Percentiles rank a stretch among this genome's conserved stretches.
These are phyloP conservation scores for Cladorrhinum samala DNA, from an alignment of 495 filamentous ascomycete species.

Conservation along the genomic window DNA sequence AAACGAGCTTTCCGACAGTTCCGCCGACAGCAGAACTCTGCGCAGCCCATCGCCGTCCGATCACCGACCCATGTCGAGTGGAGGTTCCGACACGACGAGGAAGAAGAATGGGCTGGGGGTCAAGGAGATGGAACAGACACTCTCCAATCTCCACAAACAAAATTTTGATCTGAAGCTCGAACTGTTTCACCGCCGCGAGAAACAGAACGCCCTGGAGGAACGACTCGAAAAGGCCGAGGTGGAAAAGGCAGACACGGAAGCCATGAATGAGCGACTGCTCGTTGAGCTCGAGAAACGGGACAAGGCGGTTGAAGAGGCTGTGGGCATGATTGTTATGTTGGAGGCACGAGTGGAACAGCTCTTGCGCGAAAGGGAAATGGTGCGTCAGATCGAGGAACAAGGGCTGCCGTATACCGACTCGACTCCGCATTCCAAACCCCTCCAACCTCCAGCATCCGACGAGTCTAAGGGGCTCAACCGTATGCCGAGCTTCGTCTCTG, in stretches of 20 bases:
- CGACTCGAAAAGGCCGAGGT: constrained; percentile 54
- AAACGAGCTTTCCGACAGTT: constrained; percentile 28
- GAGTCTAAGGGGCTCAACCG: constrained; percentile 34
- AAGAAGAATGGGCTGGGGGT: constrained; percentile 41
- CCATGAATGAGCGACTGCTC: constrained; percentile 63
- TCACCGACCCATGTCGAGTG: constrained; percentile 28
- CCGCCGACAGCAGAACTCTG: constrained; percentile 16
- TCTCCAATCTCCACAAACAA: constrained; percentile 67
- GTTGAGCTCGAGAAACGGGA: constrained; percentile 69
- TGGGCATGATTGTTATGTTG: constrained; percentile 67
- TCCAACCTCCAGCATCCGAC: constrained; percentile 10
- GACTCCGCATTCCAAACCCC: constrained; percentile 17
- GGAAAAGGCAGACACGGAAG: constrained; percentile 44
- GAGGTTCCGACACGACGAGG: constrained; percentile 27
- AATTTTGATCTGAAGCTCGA: constrained; percentile 90
- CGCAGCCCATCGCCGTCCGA: constrained; percentile 31
- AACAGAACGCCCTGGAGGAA: constrained; percentile 50
- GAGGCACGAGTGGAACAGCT: constrained; percentile 62
- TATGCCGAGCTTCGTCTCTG: constrained; percentile 63
- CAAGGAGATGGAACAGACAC: constrained; percentile 42
- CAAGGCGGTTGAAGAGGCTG: constrained; percentile 73
- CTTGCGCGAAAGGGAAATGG: constrained; percentile 36
- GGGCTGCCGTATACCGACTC: constrained; percentile 22
- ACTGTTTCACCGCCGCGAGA: constrained; percentile 64
- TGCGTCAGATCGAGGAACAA: constrained; percentile 30